Base-by-base conservation (phyloP, 805 yeast genomes). In the Kazachstania africana region DNA sequence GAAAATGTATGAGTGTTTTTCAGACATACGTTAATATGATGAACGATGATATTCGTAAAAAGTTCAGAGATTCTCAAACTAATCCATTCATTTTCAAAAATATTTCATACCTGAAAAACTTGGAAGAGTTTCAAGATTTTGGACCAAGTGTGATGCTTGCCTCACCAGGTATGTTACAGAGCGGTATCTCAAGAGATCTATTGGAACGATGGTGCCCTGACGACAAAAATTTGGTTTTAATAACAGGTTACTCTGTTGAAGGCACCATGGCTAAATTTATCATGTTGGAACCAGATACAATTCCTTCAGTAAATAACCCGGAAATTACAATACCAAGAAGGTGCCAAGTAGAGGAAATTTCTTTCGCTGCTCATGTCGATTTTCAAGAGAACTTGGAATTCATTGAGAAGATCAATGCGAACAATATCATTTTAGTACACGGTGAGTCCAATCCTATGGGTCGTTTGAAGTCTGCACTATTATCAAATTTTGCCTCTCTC, bases 401-500 rank as follows among this genome's bases (percentile, higher is more conserved):
- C 49, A 91, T 91, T 36, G 95, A 87, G 43, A 64, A 75, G 37
- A 83, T 91, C 3, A 78, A 79, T 36, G 94, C 99, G 0, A 70
- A 70, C 36, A 75, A 80, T 33, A 81, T 91, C 37, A 84, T 88
- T 36, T 66, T 91, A 33, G 99, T 91, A 2, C 99, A 91, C 56
- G 99, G 99, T 9, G 99, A 91, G 49, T 75, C 91, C 2, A 85
- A 83, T 46, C 95, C 95, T n/a, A 91, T 91, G 97, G 98, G 97
- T 35, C 75, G 98, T 52, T 60, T 91, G 34, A 91, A 91, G 55
- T 81, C 95, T 17, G 97, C 98, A 0, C 63, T 91, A 24, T 59
- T 87, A 39, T 82, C 95, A 27, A 85, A 84, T 55, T 91, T 88
- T 48, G 68, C 84, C 2, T 70, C 75, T 30, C 64, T 80, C 32